Base-by-base conservation (phyloP, 2,329 filamentous ascomycete genomes). In the Monosporascus sp. region DNA sequence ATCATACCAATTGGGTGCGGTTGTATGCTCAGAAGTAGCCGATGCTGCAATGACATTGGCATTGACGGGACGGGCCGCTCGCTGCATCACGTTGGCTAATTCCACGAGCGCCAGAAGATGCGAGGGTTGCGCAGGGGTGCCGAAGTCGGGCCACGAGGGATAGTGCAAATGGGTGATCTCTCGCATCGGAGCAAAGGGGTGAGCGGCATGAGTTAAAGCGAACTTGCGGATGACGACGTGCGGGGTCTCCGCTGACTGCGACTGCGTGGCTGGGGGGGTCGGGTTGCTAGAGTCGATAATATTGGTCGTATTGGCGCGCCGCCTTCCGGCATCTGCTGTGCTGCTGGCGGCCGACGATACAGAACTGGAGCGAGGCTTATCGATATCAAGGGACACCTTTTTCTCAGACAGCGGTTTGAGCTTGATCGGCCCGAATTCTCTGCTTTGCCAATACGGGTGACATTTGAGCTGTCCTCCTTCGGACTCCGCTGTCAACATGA, bases 121-220 rank as follows among this genome's bases (percentile, higher is more conserved):
- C 5, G 85, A 84, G 1, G 94, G 91, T 64, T 95, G 88, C 0
- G 94, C 91, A 0, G 93, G 93, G 0, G 91, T 88, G 20, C 94
- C 94, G 70, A 97, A 97, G 66, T 99, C 94, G 0, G 94, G 94
- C 94, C 94, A 99, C n/a, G 88, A 86, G 0, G 91, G 85, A 69
- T 97, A 97, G 67, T 97, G 92, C 16, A 99, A 76, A 62, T 99
- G 94, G 0, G 92, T 97, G 57, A 99, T 87, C 70, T 97, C 92
- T 24, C 93, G 88, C 60, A 96, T 87, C 0, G 91, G 89, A 20
- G 85, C 83, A 65, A 96, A 97, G 0, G 93, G 92, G 54, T 88
- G 82, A 2, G 82, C 76, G 2, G 84, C 76, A 67, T 97, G 90
- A 1, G 85, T 86, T 27, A 99, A 75, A 0, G 89, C 87, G 64